Conservation (phyloP, 768 basidiomycete species). For the Crucibulum laeve region DNA sequence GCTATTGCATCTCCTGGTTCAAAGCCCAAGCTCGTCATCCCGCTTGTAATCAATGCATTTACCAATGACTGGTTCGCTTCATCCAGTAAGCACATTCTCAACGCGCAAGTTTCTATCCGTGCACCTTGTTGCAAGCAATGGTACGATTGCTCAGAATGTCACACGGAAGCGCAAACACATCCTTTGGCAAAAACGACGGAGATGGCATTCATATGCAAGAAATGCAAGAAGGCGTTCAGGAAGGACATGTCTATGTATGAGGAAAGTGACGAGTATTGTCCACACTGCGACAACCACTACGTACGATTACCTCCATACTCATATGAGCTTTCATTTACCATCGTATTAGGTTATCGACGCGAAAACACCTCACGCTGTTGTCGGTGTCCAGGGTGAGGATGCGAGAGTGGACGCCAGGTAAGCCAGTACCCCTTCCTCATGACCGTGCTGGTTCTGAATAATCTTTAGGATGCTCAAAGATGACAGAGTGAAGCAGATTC, state of each 20-base stretch:
- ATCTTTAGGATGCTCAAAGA: constrained; percentile 80
- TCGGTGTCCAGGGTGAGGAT: constrained; percentile 91
- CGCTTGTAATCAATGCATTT: not conserved
- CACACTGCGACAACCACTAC: constrained; percentile 97
- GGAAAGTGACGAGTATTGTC: constrained; percentile 97
- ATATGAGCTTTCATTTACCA: not conserved
- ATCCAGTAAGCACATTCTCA: constrained; percentile 89
- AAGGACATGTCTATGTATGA: constrained; percentile 93
- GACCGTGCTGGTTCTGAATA: not conserved
- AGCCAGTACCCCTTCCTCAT: constrained; percentile 15
- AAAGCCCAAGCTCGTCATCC: no score
- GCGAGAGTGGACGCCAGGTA: constrained; percentile 83
- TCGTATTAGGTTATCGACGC: constrained; percentile 77
- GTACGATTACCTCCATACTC: constrained; percentile 46
- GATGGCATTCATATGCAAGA: constrained; percentile 45
- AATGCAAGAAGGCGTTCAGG: constrained; percentile 85
- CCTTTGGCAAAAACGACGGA: constrained; percentile 70
- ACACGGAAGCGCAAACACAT: constrained; percentile 81
- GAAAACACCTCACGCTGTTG: constrained; percentile 80
- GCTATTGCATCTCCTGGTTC: no score
- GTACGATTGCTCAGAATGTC: constrained; percentile 97
- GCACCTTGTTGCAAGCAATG: constrained; percentile 97
- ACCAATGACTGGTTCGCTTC: not conserved
- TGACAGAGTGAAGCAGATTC: constrained; percentile 61
- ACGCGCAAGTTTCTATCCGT: constrained; percentile 93